Percentiles rank a stretch among this genome's conserved stretches.
Conservation (phyloP, 441 rosid species). For the Erysimum cheiri region DNA sequence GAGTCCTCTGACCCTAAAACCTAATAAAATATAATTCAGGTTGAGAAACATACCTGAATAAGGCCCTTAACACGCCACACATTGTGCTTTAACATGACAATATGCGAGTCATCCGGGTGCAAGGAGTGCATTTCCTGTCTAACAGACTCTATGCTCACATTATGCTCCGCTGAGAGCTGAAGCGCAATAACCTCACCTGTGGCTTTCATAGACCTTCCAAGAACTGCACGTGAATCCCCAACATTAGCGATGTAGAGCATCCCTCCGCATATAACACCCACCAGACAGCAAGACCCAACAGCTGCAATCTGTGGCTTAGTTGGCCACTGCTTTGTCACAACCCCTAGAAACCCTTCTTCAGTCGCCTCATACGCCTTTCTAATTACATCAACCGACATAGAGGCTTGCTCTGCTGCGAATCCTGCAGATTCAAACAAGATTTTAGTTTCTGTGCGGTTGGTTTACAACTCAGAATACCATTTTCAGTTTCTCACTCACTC, state of each 20-base stretch:
- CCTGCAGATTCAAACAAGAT: conserved; percentile 43
- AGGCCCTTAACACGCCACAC: conserved; percentile 73
- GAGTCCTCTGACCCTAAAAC: background rate
- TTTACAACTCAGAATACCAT: background rate
- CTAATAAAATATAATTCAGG: background rate
- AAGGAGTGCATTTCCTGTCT: conserved; percentile 63
- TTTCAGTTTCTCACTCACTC: conserved; percentile 44
- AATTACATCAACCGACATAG: conserved; percentile 59
- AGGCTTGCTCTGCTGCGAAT: conserved; percentile 54
- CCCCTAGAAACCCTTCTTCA: conserved; percentile 58
- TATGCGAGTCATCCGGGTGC: conserved; percentile 65
- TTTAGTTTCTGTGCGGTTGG: background rate
- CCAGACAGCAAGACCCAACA: conserved; percentile 65
- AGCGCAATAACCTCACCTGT: conserved; percentile 60
- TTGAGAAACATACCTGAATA: conserved; percentile 53
- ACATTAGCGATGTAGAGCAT: conserved; percentile 59
- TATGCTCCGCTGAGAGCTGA: conserved; percentile 65
- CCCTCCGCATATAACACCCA: conserved; percentile 56
- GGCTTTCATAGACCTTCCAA: conserved; percentile 57
- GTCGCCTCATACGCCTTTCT: conserved; percentile 63
- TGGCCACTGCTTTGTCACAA: conserved; percentile 65
- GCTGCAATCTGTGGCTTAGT: conserved; percentile 68
- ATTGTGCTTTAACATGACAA: conserved; percentile 59
- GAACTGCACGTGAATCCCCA: conserved; percentile 65
- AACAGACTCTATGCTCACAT: conserved; percentile 60